These are phyloP conservation scores for Naegleria fowleri DNA, from an alignment of 208 protist species.

Conservation along the genomic window DNA sequence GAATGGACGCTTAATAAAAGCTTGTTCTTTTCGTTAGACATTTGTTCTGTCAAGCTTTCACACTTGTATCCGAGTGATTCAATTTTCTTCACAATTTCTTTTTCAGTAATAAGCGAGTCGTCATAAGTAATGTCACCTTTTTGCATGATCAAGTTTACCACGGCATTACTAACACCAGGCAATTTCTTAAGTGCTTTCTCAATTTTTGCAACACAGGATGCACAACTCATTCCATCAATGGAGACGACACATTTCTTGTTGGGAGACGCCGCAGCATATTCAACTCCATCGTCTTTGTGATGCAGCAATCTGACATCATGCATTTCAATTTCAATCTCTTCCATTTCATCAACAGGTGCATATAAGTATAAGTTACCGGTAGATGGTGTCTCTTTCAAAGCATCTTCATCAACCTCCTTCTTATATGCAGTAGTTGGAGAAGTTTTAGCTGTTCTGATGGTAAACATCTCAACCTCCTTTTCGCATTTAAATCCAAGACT, in stretches of 20 bases:
- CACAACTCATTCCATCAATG: slow-evolving; percentile 26
- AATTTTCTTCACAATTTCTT: background rate
- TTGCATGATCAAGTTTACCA: background rate
- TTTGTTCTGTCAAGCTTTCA: background rate
- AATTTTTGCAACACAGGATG: slow-evolving; percentile 10
- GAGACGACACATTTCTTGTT: background rate
- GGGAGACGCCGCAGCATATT: background rate
- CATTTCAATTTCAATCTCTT: background rate
- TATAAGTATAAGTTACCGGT: background rate
- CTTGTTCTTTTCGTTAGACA: background rate
- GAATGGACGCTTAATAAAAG: background rate
- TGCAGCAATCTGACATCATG: background rate
- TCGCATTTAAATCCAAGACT: background rate
- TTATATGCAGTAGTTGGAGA: background rate
- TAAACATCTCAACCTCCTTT: background rate
- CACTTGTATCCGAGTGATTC: background rate
- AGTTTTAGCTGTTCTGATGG: background rate
- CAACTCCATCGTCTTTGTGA: background rate
- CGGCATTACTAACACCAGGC: background rate
- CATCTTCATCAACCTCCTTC: background rate
- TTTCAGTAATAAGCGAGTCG: background rate
- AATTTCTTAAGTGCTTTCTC: background rate
- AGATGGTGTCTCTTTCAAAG: background rate
- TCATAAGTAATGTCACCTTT: background rate
- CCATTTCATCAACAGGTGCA: background rate